Conservation (phyloP, 73 alveolate genomes). For the Tetrahymena elliotti region DNA sequence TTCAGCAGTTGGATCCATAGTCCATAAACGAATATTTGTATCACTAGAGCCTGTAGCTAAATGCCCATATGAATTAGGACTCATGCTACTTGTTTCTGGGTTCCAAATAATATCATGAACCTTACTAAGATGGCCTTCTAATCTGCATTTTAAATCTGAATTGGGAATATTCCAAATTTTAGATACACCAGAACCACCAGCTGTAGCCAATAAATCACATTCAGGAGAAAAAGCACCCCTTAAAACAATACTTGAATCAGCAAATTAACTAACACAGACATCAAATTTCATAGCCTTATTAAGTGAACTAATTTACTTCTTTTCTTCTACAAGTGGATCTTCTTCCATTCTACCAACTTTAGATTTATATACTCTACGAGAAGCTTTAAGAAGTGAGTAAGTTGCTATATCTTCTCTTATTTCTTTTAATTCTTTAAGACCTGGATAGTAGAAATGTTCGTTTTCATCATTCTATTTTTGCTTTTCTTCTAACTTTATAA, state of each 20-base stretch:
- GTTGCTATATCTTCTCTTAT: constrained; percentile 60
- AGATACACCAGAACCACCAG: constrained; percentile 50
- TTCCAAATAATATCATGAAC: constrained; percentile 47
- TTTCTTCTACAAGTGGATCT: constrained; percentile 51
- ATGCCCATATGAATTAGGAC: constrained; percentile 33
- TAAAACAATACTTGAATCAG: constrained; percentile 56
- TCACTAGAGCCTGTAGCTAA: constrained; percentile 91
- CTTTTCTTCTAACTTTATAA: neutral
- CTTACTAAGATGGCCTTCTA: constrained; percentile 41
- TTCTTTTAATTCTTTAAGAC: constrained; percentile 42
- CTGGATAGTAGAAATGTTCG: constrained; percentile 61
- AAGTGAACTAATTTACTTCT: constrained; percentile 30
- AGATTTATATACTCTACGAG: constrained; percentile 31
- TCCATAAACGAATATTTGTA: constrained; percentile 81
- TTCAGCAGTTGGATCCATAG: constrained; percentile 46
- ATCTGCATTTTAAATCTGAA: neutral
- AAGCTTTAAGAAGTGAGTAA: constrained; percentile 55
- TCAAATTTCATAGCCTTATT: constrained; percentile 40
- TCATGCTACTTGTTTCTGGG: constrained; percentile 35
- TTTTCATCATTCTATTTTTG: constrained; percentile 37
- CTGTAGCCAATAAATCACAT: constrained; percentile 40
- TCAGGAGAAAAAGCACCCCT: constrained; percentile 65
- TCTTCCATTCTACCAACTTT: constrained; percentile 33
- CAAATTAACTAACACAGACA: constrained; percentile 55
- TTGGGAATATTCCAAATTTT: constrained; percentile 20